Base-by-base conservation (phyloP, 2,329 filamentous ascomycete species). In the Ceratocystis diversiconidia region DNA sequence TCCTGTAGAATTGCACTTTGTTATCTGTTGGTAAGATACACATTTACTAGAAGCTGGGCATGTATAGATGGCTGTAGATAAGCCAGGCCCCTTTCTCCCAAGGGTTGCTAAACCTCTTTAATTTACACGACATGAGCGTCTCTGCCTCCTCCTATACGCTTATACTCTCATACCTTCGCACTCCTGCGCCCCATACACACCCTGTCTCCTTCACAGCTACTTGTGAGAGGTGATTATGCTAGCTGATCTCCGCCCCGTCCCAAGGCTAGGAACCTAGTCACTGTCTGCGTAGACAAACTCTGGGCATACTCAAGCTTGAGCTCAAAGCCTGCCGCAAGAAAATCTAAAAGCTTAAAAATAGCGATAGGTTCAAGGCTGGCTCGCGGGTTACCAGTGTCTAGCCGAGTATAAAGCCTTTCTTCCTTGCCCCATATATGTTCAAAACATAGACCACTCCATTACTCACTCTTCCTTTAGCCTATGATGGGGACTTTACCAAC, bases 351-450 rank as follows among this genome's bases (percentile, higher is more conserved):
- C 68, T 52, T 1, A 55, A 69, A 22, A 48, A 67, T 32, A n/a
- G 32, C 8, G 8, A 36, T 12, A 36, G 32, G 32, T 3, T 12
- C 32, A 10, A 60, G 28, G 30, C 67, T 5, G 44, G 30, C 66
- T 62, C 52, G 64, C 65, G 19, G 65, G 68, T 32, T 68, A 52
- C 32, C 62, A 68, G n/a, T 64, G 68, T 25, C 46, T 69, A 28
- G 66, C 66, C 50, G 67, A 67, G 32, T 59, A 67, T 36, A 25
- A 68, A 28, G 19, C 62, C 3, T 68, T 66, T 66, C 10, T 41
- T 41, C 36, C 36, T 41, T 41, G 10, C 3, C 36, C 36, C 36
- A 41, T 41, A 41, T 2, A 41, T 12, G 3, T 41, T 41, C 36
- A 41, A 41, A 41, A 12, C 36, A 3, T 12, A 41, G 36, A 41